These are phyloP conservation scores for Trichoderma virens DNA, from an alignment of 495 filamentous ascomycete genomes.

Conservation along the genomic window DNA sequence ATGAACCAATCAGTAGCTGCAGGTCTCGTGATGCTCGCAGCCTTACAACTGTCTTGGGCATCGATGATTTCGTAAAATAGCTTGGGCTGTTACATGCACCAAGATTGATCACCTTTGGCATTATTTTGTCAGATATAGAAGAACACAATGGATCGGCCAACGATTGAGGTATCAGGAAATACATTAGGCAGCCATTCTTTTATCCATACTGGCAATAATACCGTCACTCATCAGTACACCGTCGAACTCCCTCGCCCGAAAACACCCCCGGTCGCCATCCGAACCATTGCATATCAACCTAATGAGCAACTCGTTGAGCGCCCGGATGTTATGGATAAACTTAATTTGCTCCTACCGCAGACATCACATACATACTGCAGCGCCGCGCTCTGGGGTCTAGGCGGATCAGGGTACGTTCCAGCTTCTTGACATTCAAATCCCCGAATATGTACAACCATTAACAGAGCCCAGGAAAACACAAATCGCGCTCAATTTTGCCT, in stretches of 20 bases:
- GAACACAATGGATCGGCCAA: too few species aligned
- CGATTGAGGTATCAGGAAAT: too few species aligned
- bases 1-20: too few species aligned
- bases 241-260: not conserved
- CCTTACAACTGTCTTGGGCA: not conserved
- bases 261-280: not conserved
- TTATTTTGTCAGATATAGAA: too few species aligned
- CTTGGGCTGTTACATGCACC: too few species aligned
- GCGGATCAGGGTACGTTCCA: not conserved
- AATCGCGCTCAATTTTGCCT: not conserved
- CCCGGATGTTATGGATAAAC: not conserved
- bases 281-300: not conserved
- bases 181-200: too few species aligned
- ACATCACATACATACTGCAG: not conserved
- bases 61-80: not conserved
- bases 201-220: not conserved
- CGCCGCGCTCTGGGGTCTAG: not conserved
- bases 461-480: not conserved
- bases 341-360: not conserved
- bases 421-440: too few species aligned
- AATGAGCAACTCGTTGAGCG: not conserved
- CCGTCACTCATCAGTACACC: too few species aligned
- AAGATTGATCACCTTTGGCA: not conserved
- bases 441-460: too few species aligned
- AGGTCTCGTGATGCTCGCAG: not conserved